Percentiles rank a stretch among this genome's conserved stretches.
These are phyloP conservation scores for Aristolochia californica DNA, from an alignment of 164 flowering plant species.

Conservation along the genomic window DNA sequence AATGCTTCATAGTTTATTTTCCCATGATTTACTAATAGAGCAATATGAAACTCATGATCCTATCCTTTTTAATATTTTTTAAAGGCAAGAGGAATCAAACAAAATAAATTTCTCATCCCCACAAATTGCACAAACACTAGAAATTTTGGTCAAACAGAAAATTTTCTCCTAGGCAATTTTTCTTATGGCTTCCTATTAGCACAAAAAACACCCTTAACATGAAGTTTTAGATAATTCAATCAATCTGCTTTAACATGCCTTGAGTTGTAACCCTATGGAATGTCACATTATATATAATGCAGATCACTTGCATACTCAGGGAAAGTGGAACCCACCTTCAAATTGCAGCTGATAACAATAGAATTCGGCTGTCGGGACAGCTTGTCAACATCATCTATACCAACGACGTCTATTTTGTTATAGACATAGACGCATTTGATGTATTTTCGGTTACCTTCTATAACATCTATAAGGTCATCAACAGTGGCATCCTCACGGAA, in stretches of 20 bases:
- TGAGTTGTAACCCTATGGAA: too few species aligned
- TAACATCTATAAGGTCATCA: constrained; percentile 97
- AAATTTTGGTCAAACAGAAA: not conserved
- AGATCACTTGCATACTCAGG: not conserved
- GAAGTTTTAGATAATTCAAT: too few species aligned
- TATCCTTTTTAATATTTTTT: not conserved
- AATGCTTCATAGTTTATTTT: not conserved
- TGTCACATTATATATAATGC: not conserved
- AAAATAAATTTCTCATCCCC: not conserved
- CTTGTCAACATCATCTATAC: constrained; percentile 95
- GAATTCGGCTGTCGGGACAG: constrained; percentile 95
- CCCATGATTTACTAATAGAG: not conserved
- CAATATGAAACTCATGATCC: not conserved
- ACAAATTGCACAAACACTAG: not conserved
- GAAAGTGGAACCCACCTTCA: constrained; percentile 44
- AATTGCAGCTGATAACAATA: constrained; percentile 94
- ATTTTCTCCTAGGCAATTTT: not conserved
- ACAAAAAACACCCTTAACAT: too few species aligned
- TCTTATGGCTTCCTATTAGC: not conserved
- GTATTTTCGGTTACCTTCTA: constrained; percentile 97
- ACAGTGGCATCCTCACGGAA: constrained; percentile 99
- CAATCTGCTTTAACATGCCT: too few species aligned
- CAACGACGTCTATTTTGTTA: constrained; percentile 97
- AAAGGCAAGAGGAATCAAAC: not conserved
- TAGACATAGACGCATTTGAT: constrained; percentile 96